Evolutionary conservation across 2,329 filamentous ascomycete species (phyloP).

Genomic region (Botrytis pseudocinerea): DNA sequence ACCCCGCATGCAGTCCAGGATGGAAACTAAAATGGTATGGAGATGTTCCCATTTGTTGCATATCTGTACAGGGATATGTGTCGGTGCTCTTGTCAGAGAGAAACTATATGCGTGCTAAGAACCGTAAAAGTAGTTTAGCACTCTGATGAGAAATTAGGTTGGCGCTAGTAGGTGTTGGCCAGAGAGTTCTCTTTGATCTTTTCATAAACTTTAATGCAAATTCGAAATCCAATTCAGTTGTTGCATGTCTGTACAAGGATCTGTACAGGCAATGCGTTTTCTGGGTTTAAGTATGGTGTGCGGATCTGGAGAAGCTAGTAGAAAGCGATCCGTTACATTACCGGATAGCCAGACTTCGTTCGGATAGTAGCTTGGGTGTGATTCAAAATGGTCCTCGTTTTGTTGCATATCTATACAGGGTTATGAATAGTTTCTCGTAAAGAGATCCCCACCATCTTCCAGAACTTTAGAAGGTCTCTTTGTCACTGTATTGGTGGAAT

Average conservation of each 20-base stretch:
- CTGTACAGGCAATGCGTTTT: background rate
- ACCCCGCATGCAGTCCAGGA: background rate
- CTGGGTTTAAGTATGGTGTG: background rate
- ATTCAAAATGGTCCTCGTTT: background rate
- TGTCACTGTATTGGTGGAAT: background rate
- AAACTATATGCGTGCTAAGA: background rate
- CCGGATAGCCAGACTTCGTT: background rate
- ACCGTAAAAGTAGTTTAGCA: background rate
- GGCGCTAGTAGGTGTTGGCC: background rate
- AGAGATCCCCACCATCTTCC: background rate
- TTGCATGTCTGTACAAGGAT: background rate
- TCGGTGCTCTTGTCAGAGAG: background rate
- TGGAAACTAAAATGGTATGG: background rate
- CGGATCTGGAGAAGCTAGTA: background rate
- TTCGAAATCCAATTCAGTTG: background rate
- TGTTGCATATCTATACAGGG: background rate
- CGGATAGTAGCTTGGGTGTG: background rate
- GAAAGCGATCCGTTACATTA: background rate
- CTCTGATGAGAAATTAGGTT: background rate
- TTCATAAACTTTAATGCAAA: background rate
- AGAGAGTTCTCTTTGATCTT: background rate
- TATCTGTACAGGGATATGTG: background rate
- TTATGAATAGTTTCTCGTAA: background rate
- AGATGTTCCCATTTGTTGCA: background rate
- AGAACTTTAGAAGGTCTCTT: background rate